Base-by-base conservation (phyloP, 345 rosid species). In the Melastoma malabathricum region DNA sequence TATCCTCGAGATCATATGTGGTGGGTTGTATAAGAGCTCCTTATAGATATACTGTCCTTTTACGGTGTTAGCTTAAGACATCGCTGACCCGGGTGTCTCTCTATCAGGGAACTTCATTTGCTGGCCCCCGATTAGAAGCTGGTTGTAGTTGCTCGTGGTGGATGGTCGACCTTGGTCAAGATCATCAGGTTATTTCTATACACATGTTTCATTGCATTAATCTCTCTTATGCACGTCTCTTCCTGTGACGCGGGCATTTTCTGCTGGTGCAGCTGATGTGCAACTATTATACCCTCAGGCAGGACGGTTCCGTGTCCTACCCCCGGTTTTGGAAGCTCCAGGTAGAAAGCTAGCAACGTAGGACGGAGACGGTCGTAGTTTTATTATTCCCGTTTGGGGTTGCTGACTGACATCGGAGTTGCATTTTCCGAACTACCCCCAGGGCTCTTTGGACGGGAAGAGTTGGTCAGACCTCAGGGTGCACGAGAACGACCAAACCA, bases 131-230 rank as follows among this genome's bases (percentile, higher is more conserved):
- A 39, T 68, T 77, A 62, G 95, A 92, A 72, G 67, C 72, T 14
- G 89, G 95, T 25, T 67, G 19, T 20, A 73, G 63, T 57, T 71
- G 70, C 52, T 66, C 95, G 0, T 90, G 98, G 98, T 90, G 98
- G 98, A 74, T 77, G 87, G 76, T 90, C 58, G 98, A 86, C 70
- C 59, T 90, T 19, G 95, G 97, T 57, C 69, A 81, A 75, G 81
- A 92, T 66, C 99, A 81, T 73, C 95, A 87, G 95, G 98, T 87
- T 54, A 50, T 44, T 27, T 54, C 67, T 23, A 41, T 29, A 8
- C 54, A 34, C 9, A 4, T 46, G 38, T 43, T 16, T 44, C 44
- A 5, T 18, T 46, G 3, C 22, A 48, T 6, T 34, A 47, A 6
- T 13, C 49, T 16, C 8, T 2, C 38, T 29, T 29, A 29, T 29